phyloP scores from a whole-genome alignment of 2,329 filamentous ascomycete species.

The Neopestalotiopsis sp. region DNA sequence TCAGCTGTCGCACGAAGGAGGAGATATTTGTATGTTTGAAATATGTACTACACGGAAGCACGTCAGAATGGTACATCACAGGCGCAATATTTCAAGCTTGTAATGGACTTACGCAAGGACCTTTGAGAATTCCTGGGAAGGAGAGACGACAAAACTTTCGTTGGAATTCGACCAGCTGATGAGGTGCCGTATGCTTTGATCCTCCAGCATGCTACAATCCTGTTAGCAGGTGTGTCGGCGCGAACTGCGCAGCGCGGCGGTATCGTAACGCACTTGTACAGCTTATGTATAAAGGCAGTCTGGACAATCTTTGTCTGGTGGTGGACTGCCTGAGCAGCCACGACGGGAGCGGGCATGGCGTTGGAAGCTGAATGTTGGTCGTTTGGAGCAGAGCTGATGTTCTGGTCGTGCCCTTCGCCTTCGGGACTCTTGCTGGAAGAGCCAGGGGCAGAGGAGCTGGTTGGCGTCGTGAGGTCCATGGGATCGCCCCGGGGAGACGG shows the following conservation, averaged over 20 bases:
- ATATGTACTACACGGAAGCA: constrained; percentile 72
- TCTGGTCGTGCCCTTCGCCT: constrained; percentile 44
- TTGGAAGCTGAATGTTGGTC: constrained; percentile 40
- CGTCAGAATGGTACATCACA: constrained; percentile 4
- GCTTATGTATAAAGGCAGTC: constrained; percentile 98
- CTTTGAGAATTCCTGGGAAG: constrained; percentile 96
- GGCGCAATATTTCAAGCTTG: constrained; percentile 23
- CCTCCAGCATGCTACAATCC: constrained; percentile 85
- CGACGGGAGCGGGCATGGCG: constrained; percentile 56
- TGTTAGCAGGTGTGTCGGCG: constrained; percentile 24
- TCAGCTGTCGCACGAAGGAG: constrained; percentile 95
- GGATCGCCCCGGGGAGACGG: constrained; percentile 59
- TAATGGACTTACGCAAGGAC: constrained; percentile 78
- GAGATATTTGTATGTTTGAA: constrained; percentile 99
- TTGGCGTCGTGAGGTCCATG: constrained; percentile 65
- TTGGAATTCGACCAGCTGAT: constrained; percentile 95
- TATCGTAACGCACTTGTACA: constrained; percentile 81
- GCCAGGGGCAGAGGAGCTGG: constrained; percentile 48
- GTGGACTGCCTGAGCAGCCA: constrained; percentile 77
- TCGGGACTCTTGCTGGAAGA: constrained; percentile 51
- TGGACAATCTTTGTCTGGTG: constrained; percentile 98
- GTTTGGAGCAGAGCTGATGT: constrained; percentile 39
- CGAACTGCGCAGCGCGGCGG: background rate
- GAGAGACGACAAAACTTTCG: constrained; percentile 99
- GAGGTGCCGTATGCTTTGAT: constrained; percentile 88